Base-by-base conservation (phyloP, 208 protist genomes). In the Leishmania major region DNA sequence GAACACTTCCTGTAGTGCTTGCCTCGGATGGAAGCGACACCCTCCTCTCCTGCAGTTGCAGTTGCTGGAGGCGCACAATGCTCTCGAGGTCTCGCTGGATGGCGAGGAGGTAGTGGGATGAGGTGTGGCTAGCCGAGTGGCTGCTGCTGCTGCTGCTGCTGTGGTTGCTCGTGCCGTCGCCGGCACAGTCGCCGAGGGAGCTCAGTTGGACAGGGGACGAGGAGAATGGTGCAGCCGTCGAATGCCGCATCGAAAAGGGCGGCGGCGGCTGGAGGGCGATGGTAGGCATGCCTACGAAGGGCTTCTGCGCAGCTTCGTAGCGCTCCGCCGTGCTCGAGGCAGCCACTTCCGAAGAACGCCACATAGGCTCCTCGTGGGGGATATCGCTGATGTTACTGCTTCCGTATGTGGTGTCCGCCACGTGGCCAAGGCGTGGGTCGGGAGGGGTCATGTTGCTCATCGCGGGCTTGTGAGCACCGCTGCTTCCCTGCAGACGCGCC, bases 41-140 rank as follows among this genome's bases (percentile, higher is more conserved):
- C 19, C 49, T 11, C 22, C 37, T 55, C 5, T 28, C 66, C 6
- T 57, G 62, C 15, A 86, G 73, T 59, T 82, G 83, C 64, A 59
- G 83, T 62, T 80, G 82, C 69, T 89, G 86, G 35, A 87, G 79
- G 19, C 70, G 75, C 0, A 84, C 78, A 45, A 89, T 77, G 49
- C 55, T 67, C 49, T 82, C 59, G 19, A 89, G 62, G 49, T 89
- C 86, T 79, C 69, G 64, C 43, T 89, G 73, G n/a, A 83, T 84
- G 40, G 77, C 71, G 59, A 31, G 75, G 64, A 88, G 57, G 62
- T 81, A 87, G n/a, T 77, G 69, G 11, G 84, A 88, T 45, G 77
- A 84, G 55, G 77, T 82, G 60, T 7, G 60, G 60, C 60, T 67
- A 28, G n/a, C 8, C 60, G 60, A 67, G 60, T 40, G 22, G 28